Base-by-base conservation (phyloP, 345 rosid species). In the Aethionema arabicum region DNA sequence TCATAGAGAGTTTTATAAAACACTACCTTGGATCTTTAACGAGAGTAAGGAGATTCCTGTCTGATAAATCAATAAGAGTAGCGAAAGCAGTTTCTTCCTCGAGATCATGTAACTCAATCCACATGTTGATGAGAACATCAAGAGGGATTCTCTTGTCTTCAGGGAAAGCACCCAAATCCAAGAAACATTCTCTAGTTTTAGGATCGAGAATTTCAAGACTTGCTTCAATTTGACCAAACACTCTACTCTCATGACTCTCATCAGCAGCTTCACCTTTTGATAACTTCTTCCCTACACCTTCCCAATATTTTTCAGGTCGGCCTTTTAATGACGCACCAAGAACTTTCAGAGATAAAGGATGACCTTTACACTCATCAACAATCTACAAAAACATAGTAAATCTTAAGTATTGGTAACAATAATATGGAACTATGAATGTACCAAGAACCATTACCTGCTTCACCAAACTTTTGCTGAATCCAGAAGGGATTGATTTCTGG, bases 81-180 rank as follows among this genome's bases (percentile, higher is more conserved):
- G 85, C 86, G 65, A 79, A 93, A 47, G 95, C 99, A n/a, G 83
- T 95, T 14, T 75, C 84, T 6, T 73, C 79, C 0, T 78, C 84
- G 3, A 90, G 64, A 53, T 78, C 84, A 52, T 79, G 90, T 4
- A 78, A 39, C 76, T 85, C 96, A 2, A 77, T 80, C 91, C 96
- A 92, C 84, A 85, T 84, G 59, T 72, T 89, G 68, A 87, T 84
- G 60, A 92, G 85, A 43, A 80, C 87, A 73, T 84, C 92, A 29
- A 85, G 82, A 55, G 99, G 92, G 55, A 93, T 90, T 75, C 79
- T 90, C 74, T 69, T 84, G 79, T 87, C 97, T 83, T 93, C 99
- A 31, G 97, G 95, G 70, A 93, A 90, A 38, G 95, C 77, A 32
- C 92, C 96, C 75, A 93, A 32, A 63, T 84, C 99, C 81, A 87